phyloP scores from a whole-genome alignment of 1,139 yeast species.

The Candida gigantensis region DNA sequence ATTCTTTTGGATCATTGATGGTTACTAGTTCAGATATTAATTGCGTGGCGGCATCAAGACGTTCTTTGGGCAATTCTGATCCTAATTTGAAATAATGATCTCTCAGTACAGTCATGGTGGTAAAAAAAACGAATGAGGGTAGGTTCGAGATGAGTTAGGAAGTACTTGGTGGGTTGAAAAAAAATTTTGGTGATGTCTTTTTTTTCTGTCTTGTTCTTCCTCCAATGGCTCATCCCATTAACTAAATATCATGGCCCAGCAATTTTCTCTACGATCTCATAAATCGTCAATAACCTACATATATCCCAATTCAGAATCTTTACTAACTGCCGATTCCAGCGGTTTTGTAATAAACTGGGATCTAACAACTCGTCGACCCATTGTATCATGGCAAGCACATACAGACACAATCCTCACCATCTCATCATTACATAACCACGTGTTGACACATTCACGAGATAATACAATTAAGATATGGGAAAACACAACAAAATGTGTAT shows the following conservation, averaged over 20 bases:
- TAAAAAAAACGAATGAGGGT: no score
- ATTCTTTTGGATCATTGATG: slow-evolving; percentile 55
- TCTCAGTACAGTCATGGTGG: slow-evolving; percentile 49
- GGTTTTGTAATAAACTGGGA: slow-evolving; percentile 59
- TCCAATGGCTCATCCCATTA: no score
- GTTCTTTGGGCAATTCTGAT: slow-evolving; percentile 71
- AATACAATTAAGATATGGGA: slow-evolving; percentile 53
- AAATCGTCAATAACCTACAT: slow-evolving; percentile 9
- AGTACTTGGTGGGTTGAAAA: background rate
- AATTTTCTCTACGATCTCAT: slow-evolving; percentile 13
- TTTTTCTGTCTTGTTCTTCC: slow-evolving; percentile 2
- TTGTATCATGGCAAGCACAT: slow-evolving; percentile 53
- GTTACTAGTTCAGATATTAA: slow-evolving; percentile 60
- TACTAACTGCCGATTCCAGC: slow-evolving; percentile 8
- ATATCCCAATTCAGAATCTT: slow-evolving; percentile 1
- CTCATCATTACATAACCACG: slow-evolving; percentile 29
- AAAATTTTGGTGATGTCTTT: background rate
- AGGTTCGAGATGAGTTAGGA: no score
- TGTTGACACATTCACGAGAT: slow-evolving; percentile 59
- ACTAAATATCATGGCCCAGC: background rate
- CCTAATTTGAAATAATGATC: slow-evolving; percentile 81
- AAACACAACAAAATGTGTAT: slow-evolving; percentile 4
- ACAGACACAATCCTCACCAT: slow-evolving; percentile 45
- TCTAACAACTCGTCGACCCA: slow-evolving; percentile 41
- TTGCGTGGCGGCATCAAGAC: slow-evolving; percentile 70